A percentile compares a stretch with the other conserved stretches of the same genome.
These are phyloP conservation scores for Xylariaceae sp. DNA, from an alignment of 2,329 filamentous ascomycete genomes.

Conservation along the genomic window DNA sequence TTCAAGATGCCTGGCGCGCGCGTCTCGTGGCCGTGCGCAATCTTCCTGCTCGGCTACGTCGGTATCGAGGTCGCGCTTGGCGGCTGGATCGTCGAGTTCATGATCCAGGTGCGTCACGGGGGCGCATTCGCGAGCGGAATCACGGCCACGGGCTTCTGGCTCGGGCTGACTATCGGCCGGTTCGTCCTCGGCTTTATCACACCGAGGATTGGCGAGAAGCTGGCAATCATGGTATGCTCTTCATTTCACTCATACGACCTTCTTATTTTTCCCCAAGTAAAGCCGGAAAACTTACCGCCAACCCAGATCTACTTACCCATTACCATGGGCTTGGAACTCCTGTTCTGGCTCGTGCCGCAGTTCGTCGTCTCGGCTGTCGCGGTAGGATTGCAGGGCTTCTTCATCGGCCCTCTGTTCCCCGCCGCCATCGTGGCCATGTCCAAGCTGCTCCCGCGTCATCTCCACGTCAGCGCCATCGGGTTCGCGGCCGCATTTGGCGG, in stretches of 20 bases:
- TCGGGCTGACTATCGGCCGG: constrained; percentile 68
- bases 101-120: constrained; percentile 68
- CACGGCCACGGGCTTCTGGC: constrained; percentile 75
- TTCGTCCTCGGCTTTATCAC: constrained; percentile 70
- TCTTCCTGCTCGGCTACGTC: constrained; percentile 72
- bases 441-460: constrained; percentile 60
- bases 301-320: constrained; percentile 55
- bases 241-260: background rate
- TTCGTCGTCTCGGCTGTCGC: constrained; percentile 71
- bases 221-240: constrained; percentile 43
- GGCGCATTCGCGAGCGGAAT: constrained; percentile 65
- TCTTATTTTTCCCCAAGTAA: background rate
- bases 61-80: constrained; percentile 71
- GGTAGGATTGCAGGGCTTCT: constrained; percentile 69
- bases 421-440: constrained; percentile 65
- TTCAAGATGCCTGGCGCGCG: constrained; percentile 38
- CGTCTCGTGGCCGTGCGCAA: constrained; percentile 63
- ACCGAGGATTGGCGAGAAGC: constrained; percentile 63
- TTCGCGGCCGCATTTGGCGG: constrained; percentile 74
- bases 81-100: constrained; percentile 81
- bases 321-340: constrained; percentile 59
- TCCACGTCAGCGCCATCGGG: constrained; percentile 74
- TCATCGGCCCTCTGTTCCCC: constrained; percentile 73
- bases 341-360: constrained; percentile 78
- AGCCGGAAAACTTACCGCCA: background rate